These are phyloP conservation scores for Haplosporangium sp. DNA, from an alignment of 371 early-diverging fungal genomes.

Conservation along the genomic window DNA sequence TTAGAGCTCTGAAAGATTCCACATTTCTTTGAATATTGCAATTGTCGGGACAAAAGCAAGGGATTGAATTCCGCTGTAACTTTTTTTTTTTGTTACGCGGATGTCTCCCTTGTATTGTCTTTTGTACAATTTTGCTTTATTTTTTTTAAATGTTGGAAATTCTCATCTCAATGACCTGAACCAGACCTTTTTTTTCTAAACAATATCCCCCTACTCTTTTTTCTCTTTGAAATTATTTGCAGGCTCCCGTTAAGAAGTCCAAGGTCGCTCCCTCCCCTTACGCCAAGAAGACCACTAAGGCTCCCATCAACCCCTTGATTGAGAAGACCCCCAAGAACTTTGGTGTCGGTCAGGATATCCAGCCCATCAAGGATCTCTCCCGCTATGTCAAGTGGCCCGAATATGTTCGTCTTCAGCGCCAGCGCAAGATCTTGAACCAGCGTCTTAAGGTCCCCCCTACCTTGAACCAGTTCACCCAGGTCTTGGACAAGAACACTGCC, in stretches of 20 bases:
- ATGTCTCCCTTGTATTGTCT: background rate
- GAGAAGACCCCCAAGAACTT: slow-evolving; percentile 95
- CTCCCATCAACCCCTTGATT: slow-evolving; percentile 87
- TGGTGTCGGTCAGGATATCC: slow-evolving; percentile 94
- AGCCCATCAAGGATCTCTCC: slow-evolving; percentile 94
- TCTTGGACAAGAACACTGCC: slow-evolving; percentile 97
- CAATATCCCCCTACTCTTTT: background rate
- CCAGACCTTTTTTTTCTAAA: slow-evolving; percentile 31
- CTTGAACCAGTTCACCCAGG: slow-evolving; percentile 99
- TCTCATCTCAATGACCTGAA: slow-evolving; percentile 55
- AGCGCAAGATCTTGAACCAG: slow-evolving; percentile 96
- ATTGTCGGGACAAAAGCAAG: no score
- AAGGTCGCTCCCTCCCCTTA: slow-evolving; percentile 95
- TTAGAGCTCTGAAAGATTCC: slow-evolving; percentile 28
- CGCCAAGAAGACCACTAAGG: slow-evolving; percentile 80
- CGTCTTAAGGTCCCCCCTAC: slow-evolving; percentile 99
- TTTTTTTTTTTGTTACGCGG: no score
- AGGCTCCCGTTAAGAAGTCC: slow-evolving; percentile 73
- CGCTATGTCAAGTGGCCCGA: slow-evolving; percentile 98
- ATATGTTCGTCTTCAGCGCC: slow-evolving; percentile 97
- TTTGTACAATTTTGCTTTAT: background rate
- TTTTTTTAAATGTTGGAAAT: background rate
- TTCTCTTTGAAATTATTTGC: slow-evolving; percentile 3
- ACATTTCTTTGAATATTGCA: no score
- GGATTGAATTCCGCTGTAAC: no score